Evolutionary conservation across 2,329 filamentous ascomycete genomes (phyloP), one percentile per base, ranked within the genome.

Genomic region (Neonectria neomacrospora): DNA sequence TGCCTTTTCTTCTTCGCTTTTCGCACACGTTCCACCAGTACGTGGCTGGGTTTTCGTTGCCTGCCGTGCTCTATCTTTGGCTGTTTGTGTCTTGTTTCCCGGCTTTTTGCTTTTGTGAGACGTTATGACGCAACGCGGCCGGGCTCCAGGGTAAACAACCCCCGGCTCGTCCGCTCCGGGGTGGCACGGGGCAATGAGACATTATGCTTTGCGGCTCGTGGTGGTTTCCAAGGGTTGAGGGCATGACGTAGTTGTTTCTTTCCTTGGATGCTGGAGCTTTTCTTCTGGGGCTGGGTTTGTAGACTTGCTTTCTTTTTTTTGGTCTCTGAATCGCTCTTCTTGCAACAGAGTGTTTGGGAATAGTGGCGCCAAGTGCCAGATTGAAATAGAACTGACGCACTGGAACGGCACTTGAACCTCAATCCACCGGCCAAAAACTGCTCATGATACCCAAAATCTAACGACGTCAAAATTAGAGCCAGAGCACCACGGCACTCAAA

Each of bases 91-190:
- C 10, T 30, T 3, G 18, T 41, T 41, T 41, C n/a, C 14, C 37
- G n/a, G 37, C 34, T 41, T n/a, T n/a, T 16, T 32, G 23, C 23
- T 18, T n/a, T 32, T 32, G 47, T 50, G 47, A 50, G 47, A 50
- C 47, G n/a, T 32, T 30, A 34, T 32, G 47, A 32, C 47, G 47
- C 47, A 32, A 20, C n/a, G 20, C 23, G 28, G n/a, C 10, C 26
- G n/a, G n/a, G 28, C 26, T 20, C 18, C 11, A 22, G 28, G 37
- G 37, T 41, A n/a, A n/a, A 37, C 14, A 7, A n/a, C n/a, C n/a
- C n/a, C 16, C 8, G 37, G 37, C n/a, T 41, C 37, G 16, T 18
- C 9, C n/a, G 37, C 37, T 41, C 34, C 34, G 37, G 37, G 37
- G 16, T 41, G 37, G 37, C 37, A 41, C 37, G 37, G 37, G n/a